Evolutionary conservation across 148 eudicot genomes (phyloP), one percentile per base, ranked within the genome.

Genomic region (Vaccinium macrocarpon): DNA sequence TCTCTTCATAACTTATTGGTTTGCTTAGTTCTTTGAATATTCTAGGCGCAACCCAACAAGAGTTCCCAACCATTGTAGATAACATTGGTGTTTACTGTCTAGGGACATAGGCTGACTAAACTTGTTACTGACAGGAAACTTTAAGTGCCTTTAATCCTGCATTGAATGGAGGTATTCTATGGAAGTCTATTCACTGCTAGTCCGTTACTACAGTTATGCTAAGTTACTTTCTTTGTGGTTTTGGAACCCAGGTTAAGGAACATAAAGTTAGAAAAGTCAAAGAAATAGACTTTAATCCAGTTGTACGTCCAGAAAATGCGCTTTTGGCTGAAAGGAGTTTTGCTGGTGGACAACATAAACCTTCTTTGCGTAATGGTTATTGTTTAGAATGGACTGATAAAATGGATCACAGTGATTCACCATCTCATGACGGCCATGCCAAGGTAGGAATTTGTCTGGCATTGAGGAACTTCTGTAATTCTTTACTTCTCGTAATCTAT

Each of bases 311-410:
- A 82, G 92, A 90, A 82, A 88, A 90, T 84, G 61, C 83, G 27
- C 85, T 90, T 51, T 59, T 90, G 82, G 87, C 83, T 15, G 89
- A 87, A 81, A 87, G 76, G 81, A 90, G 90, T 79, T 90, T 81
- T 64, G 38, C 80, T 11, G 73, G 84, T 84, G 87, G 84, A 83
- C 84, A 85, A 71, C 66, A 86, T 81, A 82, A 84, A 49, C 66
- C 90, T 81, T 71, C 85, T 78, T 42, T 82, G 53, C 35, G 76
- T 51, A 82, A 88, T 87, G 89, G 89, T 46, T 32, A 81, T 74
- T 82, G 66, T 71, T 82, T 88, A 82, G 92, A 90, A 85, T 84
- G 87, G 90, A 87, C 72, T 38, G 88, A 87, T n/a, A 85, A 86
- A 61, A 27, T 46, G 82, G 79, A 46, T 18, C 64, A 82, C 71